Conservation (phyloP, 1,139 yeast genomes). For the Pichia sp. region DNA sequence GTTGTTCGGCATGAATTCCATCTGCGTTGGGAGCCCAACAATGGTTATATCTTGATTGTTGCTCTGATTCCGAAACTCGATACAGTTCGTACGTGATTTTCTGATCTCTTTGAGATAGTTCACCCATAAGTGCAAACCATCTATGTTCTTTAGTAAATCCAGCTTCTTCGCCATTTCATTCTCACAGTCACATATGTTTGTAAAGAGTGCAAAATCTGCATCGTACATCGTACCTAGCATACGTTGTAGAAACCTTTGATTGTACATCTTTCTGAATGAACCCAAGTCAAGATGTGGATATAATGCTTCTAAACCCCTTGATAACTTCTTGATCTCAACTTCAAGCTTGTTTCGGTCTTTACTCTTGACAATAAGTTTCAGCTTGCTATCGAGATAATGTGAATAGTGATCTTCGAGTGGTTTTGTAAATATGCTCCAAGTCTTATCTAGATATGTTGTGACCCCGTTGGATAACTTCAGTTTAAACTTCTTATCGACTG, state of each 20-base stretch:
- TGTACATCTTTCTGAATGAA: constrained; percentile 6
- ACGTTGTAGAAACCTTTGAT: constrained; percentile 1
- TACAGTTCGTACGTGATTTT: too few species aligned
- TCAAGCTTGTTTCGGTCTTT: constrained; percentile 13
- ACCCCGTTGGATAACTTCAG: too few species aligned
- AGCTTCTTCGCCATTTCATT: background rate
- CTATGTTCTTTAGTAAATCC: background rate
- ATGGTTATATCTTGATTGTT: too few species aligned
- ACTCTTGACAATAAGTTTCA: constrained; percentile 7
- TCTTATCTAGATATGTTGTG: background rate
- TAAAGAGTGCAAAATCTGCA: background rate
- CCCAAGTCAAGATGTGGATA: background rate
- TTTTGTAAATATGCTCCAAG: constrained; percentile 6
- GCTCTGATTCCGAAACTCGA: too few species aligned
- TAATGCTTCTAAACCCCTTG: background rate
- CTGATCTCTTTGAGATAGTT: too few species aligned
- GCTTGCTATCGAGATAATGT: constrained; percentile 9
- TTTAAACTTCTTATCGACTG: background rate
- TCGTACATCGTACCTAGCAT: constrained; percentile 6
- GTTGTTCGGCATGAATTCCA: too few species aligned
- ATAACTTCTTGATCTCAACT: background rate
- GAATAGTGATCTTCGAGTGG: constrained; percentile 7
- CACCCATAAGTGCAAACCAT: too few species aligned
- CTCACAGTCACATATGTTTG: constrained; percentile 14
- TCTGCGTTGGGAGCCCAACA: too few species aligned